Percentiles rank a stretch among this genome's conserved stretches.
Conservation (phyloP, 2,329 filamentous ascomycete species). For the Aspergillus arachidicola region DNA sequence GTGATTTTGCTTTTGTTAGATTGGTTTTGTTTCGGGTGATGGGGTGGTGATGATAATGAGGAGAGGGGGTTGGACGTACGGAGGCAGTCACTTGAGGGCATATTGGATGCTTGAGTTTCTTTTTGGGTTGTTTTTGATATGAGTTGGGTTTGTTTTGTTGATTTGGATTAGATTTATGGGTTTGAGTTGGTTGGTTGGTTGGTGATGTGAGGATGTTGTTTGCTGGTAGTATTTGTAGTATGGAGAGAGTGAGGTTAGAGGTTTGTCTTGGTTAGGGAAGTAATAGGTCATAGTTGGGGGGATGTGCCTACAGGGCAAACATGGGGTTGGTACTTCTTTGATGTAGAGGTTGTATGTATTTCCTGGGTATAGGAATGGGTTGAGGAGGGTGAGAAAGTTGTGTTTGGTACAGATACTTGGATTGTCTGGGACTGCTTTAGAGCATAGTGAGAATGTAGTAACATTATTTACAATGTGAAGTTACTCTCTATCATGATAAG, state of each 20-base stretch:
- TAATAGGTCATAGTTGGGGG: too few species aligned
- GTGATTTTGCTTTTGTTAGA: background rate
- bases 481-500: too few species aligned
- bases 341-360: background rate
- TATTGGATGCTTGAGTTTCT: slow-evolving; percentile 1
- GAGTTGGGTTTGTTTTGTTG: background rate
- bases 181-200: background rate
- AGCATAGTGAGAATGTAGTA: too few species aligned
- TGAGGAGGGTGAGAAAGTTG: too few species aligned
- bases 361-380: background rate
- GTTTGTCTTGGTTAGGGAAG: too few species aligned
- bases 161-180: too few species aligned
- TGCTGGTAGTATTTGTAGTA: background rate
- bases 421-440: too few species aligned
- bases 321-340: background rate
- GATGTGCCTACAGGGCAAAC: background rate
- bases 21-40: background rate
- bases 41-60: too few species aligned
- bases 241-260: too few species aligned
- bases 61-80: background rate
- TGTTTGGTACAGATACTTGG: too few species aligned
- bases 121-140: too few species aligned
- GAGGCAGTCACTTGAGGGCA: slow-evolving; percentile 18
- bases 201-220: background rate
- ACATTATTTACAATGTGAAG: too few species aligned